Percentiles rank a stretch among this genome's conserved stretches.
These are phyloP conservation scores for Botryosphaeria dothidea DNA, from an alignment of 2,329 filamentous ascomycete genomes.

Conservation along the genomic window DNA sequence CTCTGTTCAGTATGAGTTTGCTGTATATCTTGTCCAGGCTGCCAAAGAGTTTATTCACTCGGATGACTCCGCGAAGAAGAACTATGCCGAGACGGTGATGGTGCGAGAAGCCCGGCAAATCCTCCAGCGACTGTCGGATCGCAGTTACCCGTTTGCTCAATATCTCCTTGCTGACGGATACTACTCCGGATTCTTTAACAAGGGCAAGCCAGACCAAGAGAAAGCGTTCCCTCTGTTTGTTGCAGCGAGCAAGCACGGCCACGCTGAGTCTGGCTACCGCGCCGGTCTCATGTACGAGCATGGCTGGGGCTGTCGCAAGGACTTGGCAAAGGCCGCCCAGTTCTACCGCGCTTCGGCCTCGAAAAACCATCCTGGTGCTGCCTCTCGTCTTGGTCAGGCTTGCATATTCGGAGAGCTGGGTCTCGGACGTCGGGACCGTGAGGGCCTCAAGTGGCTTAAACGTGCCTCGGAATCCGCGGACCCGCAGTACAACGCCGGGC, in stretches of 20 bases:
- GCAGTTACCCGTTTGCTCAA: constrained; percentile 93
- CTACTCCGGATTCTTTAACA: constrained; percentile 91
- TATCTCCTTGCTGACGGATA: constrained; percentile 97
- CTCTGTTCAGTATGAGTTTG: constrained; percentile 93
- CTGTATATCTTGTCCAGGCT: constrained; percentile 87
- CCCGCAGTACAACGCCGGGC: constrained; percentile 85
- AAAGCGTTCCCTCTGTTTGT: constrained; percentile 91
- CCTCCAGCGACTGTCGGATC: constrained; percentile 80
- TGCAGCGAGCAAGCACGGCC: constrained; percentile 92
- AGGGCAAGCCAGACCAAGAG: constrained; percentile 88
- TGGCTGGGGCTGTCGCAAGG: constrained; percentile 91
- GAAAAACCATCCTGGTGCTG: constrained; percentile 93
- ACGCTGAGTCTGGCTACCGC: constrained; percentile 93
- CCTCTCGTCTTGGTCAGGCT: constrained; percentile 87
- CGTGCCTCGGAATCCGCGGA: constrained; percentile 88
- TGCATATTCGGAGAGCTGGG: constrained; percentile 90
- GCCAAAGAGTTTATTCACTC: constrained; percentile 67
- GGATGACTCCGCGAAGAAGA: constrained; percentile 24
- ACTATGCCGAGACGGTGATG: constrained; percentile 54
- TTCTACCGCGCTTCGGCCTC: constrained; percentile 88
- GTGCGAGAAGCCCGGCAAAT: constrained; percentile 87
- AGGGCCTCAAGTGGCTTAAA: constrained; percentile 96
- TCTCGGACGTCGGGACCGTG: constrained; percentile 76
- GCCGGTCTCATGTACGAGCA: constrained; percentile 96
- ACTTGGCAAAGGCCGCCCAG: constrained; percentile 88